Evolutionary conservation across 1,284 basidiomycete genomes (phyloP).

Genomic region (Boletus albobrunnescens): DNA sequence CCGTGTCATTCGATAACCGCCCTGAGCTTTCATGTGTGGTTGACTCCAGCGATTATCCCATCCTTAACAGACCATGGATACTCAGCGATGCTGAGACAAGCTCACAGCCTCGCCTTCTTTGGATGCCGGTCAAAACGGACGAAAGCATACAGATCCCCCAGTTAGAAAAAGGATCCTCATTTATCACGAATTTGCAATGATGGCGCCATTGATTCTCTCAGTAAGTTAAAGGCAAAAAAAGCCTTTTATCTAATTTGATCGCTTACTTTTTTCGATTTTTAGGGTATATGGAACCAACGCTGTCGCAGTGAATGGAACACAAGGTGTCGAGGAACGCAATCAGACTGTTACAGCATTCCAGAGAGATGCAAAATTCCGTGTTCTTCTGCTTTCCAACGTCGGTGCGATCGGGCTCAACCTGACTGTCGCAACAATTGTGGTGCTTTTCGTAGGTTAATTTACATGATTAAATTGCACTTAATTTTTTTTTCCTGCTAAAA

Average conservation of each 20-base stretch:
- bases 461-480: no score
- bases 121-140: conserved; percentile 5
- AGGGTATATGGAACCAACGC: conserved; percentile 3
- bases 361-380: not conserved
- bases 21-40: not conserved
- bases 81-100: not conserved
- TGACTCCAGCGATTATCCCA: not conserved
- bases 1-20: conserved; percentile 5
- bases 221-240: no score
- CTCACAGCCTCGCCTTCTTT: not conserved
- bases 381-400: conserved; percentile 9
- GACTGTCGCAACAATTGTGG: conserved; percentile 7
- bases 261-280: not conserved
- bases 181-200: conserved; percentile 12
- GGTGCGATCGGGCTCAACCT: conserved; percentile 9
- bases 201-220: conserved; percentile 9
- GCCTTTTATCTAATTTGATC: not conserved
- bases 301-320: conserved; percentile 6
- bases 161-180: not conserved
- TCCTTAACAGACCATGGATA: conserved; percentile 6
- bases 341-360: not conserved
- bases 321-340: conserved; percentile 1
- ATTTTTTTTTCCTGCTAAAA: not conserved
- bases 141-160: not conserved
- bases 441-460: conserved; percentile 6